Base-by-base conservation (phyloP, 805 yeast species). In the Hanseniaspora pseudoguilliermondii region DNA sequence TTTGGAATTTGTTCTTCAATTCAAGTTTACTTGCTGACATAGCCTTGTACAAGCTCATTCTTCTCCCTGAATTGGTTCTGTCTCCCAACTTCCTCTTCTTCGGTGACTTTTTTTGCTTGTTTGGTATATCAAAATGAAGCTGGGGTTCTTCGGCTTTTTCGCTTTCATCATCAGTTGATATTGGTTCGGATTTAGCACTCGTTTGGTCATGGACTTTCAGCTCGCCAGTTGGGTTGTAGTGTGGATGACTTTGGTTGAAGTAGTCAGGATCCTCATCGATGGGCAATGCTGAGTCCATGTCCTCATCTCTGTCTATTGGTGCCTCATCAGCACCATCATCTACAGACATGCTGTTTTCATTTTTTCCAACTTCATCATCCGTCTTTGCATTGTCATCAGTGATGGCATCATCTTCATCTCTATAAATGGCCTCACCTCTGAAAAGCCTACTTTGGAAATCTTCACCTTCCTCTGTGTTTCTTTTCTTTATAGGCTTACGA, bases 381-480 rank as follows among this genome's bases (percentile, higher is more conserved):
- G 49, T 46, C 36, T 49, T 58, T 16, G 58, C 62, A 20, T 41
- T 42, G 6, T 48, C n/a, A 15, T 41, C 57, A 13, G 57, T 57
- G 15, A 56, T 51, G 36, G 55, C 56, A 18, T 60, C 61, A 18
- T 58, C 62, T 57, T 66, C 70, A 48, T 68, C 70, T 57, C 70
- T 64, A 57, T 64, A 62, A 18, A 66, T 59, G 62, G 66, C 58
- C 55, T 67, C 61, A 38, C 72, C 72, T 58, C 71, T 68, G 54
- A 69, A 69, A 16, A 69, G 51, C 53, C 66, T 65, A 27, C 64
- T 68, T 58, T 69, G 71, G 54, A 67, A 67, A 55, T 67, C 66
- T 11, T 58, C 60, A 16, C 47, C 48, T 25, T 35, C 48, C 13
- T 40, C 16, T 16, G 35, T 49, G 8, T 23, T 29, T 9, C 40